Conservation (phyloP, 2,329 filamentous ascomycete species). For the Penicillium olsonii region DNA sequence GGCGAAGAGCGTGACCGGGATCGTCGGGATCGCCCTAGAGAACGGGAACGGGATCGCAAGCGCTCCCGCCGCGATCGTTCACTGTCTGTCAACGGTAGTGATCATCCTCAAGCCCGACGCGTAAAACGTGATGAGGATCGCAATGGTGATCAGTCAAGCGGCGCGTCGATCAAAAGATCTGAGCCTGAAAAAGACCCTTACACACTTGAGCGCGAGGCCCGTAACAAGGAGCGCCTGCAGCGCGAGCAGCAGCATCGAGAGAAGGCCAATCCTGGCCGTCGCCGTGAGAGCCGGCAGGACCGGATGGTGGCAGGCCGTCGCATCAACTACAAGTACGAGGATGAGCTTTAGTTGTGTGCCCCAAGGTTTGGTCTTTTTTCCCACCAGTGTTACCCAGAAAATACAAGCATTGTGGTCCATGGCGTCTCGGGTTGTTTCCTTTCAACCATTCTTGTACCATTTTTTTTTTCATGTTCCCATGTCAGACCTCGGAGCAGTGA, state of each 20-base stretch:
- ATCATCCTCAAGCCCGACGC: slow-evolving; percentile 38
- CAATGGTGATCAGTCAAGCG: slow-evolving; percentile 22
- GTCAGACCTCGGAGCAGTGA: too few species aligned
- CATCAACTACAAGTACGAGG: slow-evolving; percentile 53
- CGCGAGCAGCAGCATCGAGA: slow-evolving; percentile 69
- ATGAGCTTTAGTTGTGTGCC: slow-evolving; percentile 36
- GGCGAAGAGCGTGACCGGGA: slow-evolving; percentile 25
- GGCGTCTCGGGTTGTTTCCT: slow-evolving; percentile 4
- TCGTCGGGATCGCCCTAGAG: slow-evolving; percentile 38
- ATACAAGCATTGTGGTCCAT: not conserved
- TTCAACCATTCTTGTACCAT: slow-evolving; percentile 11
- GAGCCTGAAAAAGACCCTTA: slow-evolving; percentile 63
- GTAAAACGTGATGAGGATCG: slow-evolving; percentile 35
- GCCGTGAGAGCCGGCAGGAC: slow-evolving; percentile 38
- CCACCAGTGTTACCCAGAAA: not conserved
- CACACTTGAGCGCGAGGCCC: slow-evolving; percentile 71
- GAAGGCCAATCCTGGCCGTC: slow-evolving; percentile 34
- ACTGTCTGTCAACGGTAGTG: slow-evolving; percentile 33
- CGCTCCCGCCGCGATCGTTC: slow-evolving; percentile 45
- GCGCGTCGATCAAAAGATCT: slow-evolving; percentile 12
- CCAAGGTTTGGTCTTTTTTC: not conserved
- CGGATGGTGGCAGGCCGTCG: slow-evolving; percentile 38
- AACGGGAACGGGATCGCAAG: slow-evolving; percentile 51
- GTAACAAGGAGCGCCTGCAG: slow-evolving; percentile 63
- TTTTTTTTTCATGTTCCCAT: slow-evolving; percentile 8